Base-by-base conservation (phyloP, 805 yeast species). In the Nakazawaea sp. region DNA sequence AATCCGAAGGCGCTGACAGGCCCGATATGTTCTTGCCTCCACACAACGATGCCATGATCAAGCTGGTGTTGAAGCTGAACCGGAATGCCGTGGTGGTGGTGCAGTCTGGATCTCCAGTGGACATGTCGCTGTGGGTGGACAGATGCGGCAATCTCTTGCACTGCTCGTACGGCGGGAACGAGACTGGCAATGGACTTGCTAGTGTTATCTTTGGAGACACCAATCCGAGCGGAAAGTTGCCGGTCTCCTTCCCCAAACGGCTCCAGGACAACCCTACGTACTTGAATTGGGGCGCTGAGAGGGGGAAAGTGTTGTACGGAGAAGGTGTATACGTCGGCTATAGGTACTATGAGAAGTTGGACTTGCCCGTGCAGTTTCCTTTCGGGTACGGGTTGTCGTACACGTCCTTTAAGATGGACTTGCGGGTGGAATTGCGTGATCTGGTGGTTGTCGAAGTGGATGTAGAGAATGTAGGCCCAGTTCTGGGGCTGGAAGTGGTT, bases 401-500 rank as follows among this genome's bases (percentile, higher is more conserved):
- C 51, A 61, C 71, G 27, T 35, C 51, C 0, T 67, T 65, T 43
- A 49, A 49, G 23, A 40, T 47, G 5, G 50, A 56, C 38, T 50
- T 64, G 44, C 35, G 35, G 7, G 56, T 58, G 12, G 50, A 51
- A 18, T 67, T 28, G n/a, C 24, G 24, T 4, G 45, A 28, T 17
- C 38, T 38, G 2, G 17, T 32, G 7, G 43, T 9, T 5, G 20
- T 36, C 11, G 16, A 45, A 10, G 65, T 68, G 20, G 49, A 53
- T 15, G 70, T 75, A 12, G 53, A 53, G 27, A 76, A 76, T 50
- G 60, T 66, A 21, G 79, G 81, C 32, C 36, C 47, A 4, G 35
- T 47, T 7, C 63, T 49, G 17, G 83, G 82, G 35, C 54, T 68
- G 15, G 81, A 76, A 50, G 69, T 64, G 27, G 71, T 71, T 10